phyloP scores from a whole-genome alignment of 768 basidiomycete species.

The Porpolomopsis calyptriformis region DNA sequence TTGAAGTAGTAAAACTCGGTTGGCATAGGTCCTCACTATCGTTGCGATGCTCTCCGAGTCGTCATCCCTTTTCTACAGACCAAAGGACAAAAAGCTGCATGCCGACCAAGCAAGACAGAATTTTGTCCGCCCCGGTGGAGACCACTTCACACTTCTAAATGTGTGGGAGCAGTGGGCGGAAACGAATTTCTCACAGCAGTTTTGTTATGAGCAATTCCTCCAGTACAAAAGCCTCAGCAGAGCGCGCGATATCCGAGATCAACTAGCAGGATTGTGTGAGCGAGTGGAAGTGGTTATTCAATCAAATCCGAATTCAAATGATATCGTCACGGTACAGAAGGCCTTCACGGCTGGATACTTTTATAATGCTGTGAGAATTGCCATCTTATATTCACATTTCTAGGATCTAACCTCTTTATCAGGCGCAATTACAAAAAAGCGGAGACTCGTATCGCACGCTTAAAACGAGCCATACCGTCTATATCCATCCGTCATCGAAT shows the following conservation, averaged over 20 bases:
- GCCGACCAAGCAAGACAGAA: constrained; percentile 98
- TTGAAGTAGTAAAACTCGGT: not conserved
- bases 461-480: constrained; percentile 93
- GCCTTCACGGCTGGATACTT: constrained; percentile 93
- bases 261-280: constrained; percentile 91
- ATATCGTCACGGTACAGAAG: constrained; percentile 90
- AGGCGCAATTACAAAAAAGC: constrained; percentile 90
- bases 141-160: constrained; percentile 95
- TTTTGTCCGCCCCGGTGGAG: constrained; percentile 90
- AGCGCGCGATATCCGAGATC: constrained; percentile 92
- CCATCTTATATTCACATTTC: not conserved
- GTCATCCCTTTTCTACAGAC: constrained; percentile 87
- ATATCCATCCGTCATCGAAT: constrained; percentile 92
- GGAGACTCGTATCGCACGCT: constrained; percentile 96
- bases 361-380: constrained; percentile 68
- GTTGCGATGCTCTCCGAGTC: constrained; percentile 97
- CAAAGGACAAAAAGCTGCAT: constrained; percentile 96
- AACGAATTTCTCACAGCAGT: constrained; percentile 93
- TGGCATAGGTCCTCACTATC: constrained; percentile 75
- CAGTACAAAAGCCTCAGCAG: constrained; percentile 92
- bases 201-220: constrained; percentile 91
- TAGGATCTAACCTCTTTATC: not conserved
- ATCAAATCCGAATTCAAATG: constrained; percentile 84
- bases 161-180: constrained; percentile 99
- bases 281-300: constrained; percentile 89